Evolutionary conservation across 2,329 filamentous ascomycete species (phyloP).

Genomic region (Penicillium sp.): DNA sequence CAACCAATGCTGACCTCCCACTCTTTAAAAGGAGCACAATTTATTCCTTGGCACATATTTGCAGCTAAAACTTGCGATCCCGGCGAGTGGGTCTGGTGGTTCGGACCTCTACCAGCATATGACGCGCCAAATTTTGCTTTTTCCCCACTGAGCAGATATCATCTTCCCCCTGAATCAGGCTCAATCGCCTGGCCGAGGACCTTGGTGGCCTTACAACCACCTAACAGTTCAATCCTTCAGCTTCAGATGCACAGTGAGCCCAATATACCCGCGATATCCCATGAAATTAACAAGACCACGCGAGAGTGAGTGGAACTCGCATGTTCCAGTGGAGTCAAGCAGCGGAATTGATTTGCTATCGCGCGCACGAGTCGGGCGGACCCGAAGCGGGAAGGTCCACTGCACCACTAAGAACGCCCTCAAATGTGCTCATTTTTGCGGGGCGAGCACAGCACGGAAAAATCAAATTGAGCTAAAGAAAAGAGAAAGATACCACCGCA

Average conservation of each 20-base stretch:
- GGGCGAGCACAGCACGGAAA: not conserved
- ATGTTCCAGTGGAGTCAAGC: not conserved
- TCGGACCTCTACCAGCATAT: not conserved
- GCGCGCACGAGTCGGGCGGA: not conserved
- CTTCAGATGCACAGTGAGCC: not conserved
- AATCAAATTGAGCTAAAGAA: not conserved
- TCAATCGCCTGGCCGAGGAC: not conserved
- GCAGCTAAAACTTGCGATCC: not conserved
- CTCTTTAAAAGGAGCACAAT: not conserved
- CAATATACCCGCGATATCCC: not conserved
- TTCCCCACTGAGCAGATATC: not conserved
- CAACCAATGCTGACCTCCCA: not conserved
- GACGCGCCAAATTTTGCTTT: not conserved
- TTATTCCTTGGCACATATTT: not conserved
- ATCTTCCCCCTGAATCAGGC: not conserved
- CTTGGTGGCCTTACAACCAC: not conserved
- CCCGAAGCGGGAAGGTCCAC: constrained; percentile 11
- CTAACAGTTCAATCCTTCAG: not conserved
- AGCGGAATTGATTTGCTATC: not conserved
- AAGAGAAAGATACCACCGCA: not conserved
- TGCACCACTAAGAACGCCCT: constrained; percentile 6
- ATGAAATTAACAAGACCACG: not conserved
- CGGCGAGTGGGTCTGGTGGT: not conserved
- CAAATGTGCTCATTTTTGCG: constrained; percentile 19
- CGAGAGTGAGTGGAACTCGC: not conserved